Conservation (phyloP, 2,329 filamentous ascomycete genomes). For the Xylariaceae sp. region DNA sequence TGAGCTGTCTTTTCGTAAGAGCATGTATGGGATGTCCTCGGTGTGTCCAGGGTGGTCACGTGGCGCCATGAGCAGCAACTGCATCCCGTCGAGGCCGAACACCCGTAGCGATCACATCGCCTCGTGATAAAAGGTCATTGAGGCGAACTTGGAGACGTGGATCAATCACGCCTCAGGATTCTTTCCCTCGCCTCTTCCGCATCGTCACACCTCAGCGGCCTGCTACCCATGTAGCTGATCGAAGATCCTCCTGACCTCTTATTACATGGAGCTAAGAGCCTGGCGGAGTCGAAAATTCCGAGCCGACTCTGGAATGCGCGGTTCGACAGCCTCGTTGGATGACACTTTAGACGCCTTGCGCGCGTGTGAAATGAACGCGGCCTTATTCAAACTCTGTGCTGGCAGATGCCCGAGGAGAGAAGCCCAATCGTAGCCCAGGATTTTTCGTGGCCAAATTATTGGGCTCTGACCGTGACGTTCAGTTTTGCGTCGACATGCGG, state of each 20-base stretch:
- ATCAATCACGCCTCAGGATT: neutral
- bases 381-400: constrained; percentile 8
- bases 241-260: no score
- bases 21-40: constrained; percentile 18
- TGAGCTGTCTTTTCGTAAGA: constrained; percentile 18
- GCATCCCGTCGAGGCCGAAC: no score
- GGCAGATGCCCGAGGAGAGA: constrained; percentile 14
- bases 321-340: no score
- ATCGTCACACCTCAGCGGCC: constrained; percentile 14
- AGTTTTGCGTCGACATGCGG: constrained; percentile 13
- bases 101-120: neutral
- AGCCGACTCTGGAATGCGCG: no score
- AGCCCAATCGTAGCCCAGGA: constrained; percentile 18
- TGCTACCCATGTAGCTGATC: neutral
- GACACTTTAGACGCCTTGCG: no score
- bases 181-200: neutral
- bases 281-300: no score
- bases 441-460: constrained; percentile 19
- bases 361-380: no score
- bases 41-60: constrained; percentile 21
- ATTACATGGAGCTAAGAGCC: no score
- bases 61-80: constrained; percentile 11
- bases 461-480: constrained; percentile 26
- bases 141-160: neutral
- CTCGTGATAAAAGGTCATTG: constrained; percentile 2